These are phyloP conservation scores for Nigrospora oryzae DNA, from an alignment of 2,329 filamentous ascomycete genomes.

Conservation along the genomic window DNA sequence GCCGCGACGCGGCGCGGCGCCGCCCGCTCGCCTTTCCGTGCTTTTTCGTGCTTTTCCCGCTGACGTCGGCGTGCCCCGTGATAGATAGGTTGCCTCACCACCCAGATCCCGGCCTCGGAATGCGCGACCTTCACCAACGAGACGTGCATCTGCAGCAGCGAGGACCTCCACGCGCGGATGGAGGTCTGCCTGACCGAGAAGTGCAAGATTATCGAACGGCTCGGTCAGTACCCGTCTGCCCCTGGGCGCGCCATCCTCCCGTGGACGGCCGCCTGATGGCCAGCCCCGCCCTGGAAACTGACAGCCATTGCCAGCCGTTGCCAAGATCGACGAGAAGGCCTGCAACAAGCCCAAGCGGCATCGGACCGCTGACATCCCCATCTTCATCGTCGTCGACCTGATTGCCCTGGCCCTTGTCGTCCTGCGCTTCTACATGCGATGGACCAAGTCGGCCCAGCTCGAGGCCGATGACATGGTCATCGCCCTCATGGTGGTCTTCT, in stretches of 20 bases:
- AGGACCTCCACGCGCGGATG: slow-evolving; percentile 2
- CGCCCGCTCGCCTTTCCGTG: too few relatives aligned
- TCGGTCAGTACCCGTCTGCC: too few relatives aligned
- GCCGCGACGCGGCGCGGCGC: too few relatives aligned
- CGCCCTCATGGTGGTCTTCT: slow-evolving; percentile 1
- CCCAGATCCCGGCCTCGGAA: slow-evolving; percentile 2
- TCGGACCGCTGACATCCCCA: slow-evolving; percentile 3
- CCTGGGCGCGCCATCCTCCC: neutral
- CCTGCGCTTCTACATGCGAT: slow-evolving; percentile 1
- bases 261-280: neutral
- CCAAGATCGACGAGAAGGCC: slow-evolving; percentile 2
- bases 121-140: slow-evolving; percentile 6
- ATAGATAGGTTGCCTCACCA: slow-evolving; percentile 4
- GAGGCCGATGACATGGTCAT: slow-evolving; percentile 4
- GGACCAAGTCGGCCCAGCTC: neutral
- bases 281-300: neutral
- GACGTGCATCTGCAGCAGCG: slow-evolving; percentile 12
- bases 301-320: slow-evolving; percentile 1
- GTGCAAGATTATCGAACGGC: slow-evolving; percentile 3
- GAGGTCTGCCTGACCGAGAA: slow-evolving; percentile 21
- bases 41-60: too few relatives aligned
- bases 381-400: slow-evolving; percentile 1
- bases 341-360: slow-evolving; percentile 3
- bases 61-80: too few relatives aligned
- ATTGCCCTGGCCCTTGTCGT: slow-evolving; percentile 1